These are phyloP conservation scores for Pharnaceum exiguum DNA, from an alignment of 148 eudicot genomes.

Conservation along the genomic window DNA sequence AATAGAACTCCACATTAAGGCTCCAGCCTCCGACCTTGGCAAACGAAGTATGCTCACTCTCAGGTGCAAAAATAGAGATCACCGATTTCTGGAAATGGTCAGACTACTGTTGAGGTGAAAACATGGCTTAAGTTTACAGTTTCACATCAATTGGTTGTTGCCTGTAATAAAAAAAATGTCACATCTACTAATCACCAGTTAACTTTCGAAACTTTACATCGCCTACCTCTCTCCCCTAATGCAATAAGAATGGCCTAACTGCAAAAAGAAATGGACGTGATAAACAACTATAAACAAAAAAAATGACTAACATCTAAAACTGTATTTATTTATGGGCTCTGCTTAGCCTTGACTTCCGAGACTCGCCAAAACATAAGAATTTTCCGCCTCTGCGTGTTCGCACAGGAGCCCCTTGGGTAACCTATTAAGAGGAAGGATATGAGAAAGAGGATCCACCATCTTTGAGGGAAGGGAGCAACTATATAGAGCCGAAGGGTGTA, in stretches of 20 bases:
- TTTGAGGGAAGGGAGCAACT: not conserved
- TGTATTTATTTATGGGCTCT: conserved; percentile 15
- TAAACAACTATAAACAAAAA: conserved; percentile 13
- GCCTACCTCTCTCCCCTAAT: conserved; percentile 8
- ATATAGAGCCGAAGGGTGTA: no score
- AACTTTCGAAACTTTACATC: conserved; percentile 10
- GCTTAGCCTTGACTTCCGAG: conserved; percentile 40
- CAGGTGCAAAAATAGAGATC: no score
- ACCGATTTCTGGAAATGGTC: no score
- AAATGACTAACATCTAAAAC: not conserved
- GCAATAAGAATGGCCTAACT: conserved; percentile 15
- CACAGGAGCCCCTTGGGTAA: conserved; percentile 41
- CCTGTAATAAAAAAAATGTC: no score
- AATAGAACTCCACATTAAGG: no score
- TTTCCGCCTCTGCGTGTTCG: conserved; percentile 41
- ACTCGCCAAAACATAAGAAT: conserved; percentile 66
- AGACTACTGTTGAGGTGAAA: no score
- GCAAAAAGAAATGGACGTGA: conserved; percentile 1
- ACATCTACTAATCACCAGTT: no score
- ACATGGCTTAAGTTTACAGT: no score
- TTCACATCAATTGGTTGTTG: no score
- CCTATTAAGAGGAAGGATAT: conserved; percentile 33
- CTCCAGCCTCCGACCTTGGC: no score
- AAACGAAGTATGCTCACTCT: no score
- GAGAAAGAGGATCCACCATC: not conserved